Base-by-base conservation (phyloP, 2,329 filamentous ascomycete species). In the Fonsecaea pedrosoi region DNA sequence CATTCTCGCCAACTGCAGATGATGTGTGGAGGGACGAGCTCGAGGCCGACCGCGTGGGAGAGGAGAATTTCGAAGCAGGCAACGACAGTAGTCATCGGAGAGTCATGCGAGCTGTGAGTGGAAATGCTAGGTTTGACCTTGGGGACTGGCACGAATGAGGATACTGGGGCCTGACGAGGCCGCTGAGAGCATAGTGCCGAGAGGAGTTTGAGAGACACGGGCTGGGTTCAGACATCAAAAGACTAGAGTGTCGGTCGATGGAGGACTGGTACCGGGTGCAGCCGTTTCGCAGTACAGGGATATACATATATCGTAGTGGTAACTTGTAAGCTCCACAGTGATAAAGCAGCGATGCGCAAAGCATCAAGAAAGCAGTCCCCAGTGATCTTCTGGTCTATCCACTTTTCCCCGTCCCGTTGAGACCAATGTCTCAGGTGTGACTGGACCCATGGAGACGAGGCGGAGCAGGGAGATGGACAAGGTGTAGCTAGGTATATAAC, bases 21-120 rank as follows among this genome's bases (percentile, higher is more conserved):
- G 62, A 67, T 38, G 30, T 63, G 15, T 73, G 72, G 72, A 68
- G 69, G 37, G 71, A 72, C 38, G 70, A 72, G 15, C 67, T 72
- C 7, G 66, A 72, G 37, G 71, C 64, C 12, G 71, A 73, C 50
- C 59, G 69, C 13, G 67, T 74, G 21, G 72, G 72, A 32, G 71
- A 73, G 25, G 72, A 74, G 64, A 73, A 72, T 30, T 72, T 69
- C 30, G 69, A 70, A 32, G 25, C 48, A 10, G 68, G 68, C 7
- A 30, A 42, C 30, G 55, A 48, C 7, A 15, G 54, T 13, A 48
- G 30, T 37, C 55, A 38, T 1, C 25, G 54, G 45, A 35, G 59
- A 58, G 42, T 58, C 4, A 71, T 71, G 65, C 56, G 69, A 40
- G 62, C 67, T n/a, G 66, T 71, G 18, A 69, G 69, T n/a, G 67